These are phyloP conservation scores for Spathaspora sp. DNA, from an alignment of 805 yeast species.

Conservation along the genomic window DNA sequence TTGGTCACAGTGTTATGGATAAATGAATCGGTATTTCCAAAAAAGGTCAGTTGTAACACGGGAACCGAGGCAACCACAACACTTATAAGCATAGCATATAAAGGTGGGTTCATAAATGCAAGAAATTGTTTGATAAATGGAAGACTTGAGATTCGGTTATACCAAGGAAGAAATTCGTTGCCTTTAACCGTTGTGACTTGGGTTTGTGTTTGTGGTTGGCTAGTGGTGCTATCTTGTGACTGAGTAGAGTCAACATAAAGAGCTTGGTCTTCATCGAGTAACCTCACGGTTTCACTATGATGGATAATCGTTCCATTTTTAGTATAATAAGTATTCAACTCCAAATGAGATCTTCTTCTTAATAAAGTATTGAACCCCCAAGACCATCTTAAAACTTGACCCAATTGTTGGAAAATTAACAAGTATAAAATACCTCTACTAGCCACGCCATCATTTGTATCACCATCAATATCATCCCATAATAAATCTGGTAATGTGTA, in stretches of 20 bases:
- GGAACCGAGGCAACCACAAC: conserved; percentile 69
- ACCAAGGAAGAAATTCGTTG: neutral
- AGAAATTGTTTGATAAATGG: conserved; percentile 21
- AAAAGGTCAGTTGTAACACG: conserved; percentile 52
- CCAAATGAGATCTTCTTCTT: conserved; percentile 44
- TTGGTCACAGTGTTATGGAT: conserved; percentile 61
- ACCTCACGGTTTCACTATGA: conserved; percentile 2
- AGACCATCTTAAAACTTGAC: conserved; percentile 80
- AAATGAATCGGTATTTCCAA: conserved; percentile 51
- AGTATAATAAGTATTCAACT: conserved; percentile 21
- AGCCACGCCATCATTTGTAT: conserved; percentile 65
- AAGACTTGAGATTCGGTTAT: conserved; percentile 3
- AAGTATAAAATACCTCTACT: conserved; percentile 74
- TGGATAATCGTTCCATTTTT: conserved; percentile 6
- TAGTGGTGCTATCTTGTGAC: neutral
- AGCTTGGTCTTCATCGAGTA: conserved; percentile 4
- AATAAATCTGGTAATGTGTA: conserved; percentile 70
- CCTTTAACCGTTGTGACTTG: neutral
- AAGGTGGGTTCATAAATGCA: conserved; percentile 73
- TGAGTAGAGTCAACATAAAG: neutral
- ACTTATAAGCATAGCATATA: conserved; percentile 70
- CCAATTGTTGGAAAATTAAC: conserved; percentile 76
- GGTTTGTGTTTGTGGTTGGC: neutral
- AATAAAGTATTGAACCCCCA: conserved; percentile 79
- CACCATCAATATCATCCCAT: conserved; percentile 72